Evolutionary conservation across 208 protist species (phyloP), one percentile per base, ranked within the genome.

Genomic region (Leishmania aethiopica): DNA sequence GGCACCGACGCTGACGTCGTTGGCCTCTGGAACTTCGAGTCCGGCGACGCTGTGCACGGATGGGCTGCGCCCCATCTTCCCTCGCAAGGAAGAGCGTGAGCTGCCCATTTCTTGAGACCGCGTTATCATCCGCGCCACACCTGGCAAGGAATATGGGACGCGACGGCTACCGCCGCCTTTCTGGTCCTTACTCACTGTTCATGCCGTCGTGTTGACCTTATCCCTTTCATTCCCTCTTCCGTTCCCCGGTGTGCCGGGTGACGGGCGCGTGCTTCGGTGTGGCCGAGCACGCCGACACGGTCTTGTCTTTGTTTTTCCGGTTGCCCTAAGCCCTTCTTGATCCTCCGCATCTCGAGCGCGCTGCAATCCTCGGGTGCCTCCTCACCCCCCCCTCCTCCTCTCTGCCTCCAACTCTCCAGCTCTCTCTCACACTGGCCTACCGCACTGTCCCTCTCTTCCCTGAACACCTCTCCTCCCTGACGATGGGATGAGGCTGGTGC

Each of bases 31-130:
- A 47, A 45, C 67, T 28, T 47, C 37, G 35, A 72, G 40, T 22
- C 28, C 64, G 4, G 47, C 51, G 32, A 73, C 76, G 3, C 47
- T 88, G 53, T 25, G 75, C 32, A 91, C 80, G 1, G 51, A 73
- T 7, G 72, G 77, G n/a, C 80, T 96, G 76, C 81, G 93, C 22
- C 90, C 91, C 64, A 95, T 96, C 75, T 89, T 84, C 78, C 57
- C 88, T 17, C 71, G 84, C 40, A 86, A 83, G 74, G 89, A 94
- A 78, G 93, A 96, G 84, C 89, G 85, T 10, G 82, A 85, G 19
- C 22, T 85, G 19, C 72, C 82, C 49, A 80, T 85, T 37, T 53
- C 40, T 3, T 82, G 51, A 70, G 10, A 35, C 19, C 28, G 57
- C 15, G 37, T 28, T 19, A 8, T 35, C 1, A 47, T 15, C 1